phyloP scores from a whole-genome alignment of 352 stramenopile species.

The Globisporangium carolinianum region DNA sequence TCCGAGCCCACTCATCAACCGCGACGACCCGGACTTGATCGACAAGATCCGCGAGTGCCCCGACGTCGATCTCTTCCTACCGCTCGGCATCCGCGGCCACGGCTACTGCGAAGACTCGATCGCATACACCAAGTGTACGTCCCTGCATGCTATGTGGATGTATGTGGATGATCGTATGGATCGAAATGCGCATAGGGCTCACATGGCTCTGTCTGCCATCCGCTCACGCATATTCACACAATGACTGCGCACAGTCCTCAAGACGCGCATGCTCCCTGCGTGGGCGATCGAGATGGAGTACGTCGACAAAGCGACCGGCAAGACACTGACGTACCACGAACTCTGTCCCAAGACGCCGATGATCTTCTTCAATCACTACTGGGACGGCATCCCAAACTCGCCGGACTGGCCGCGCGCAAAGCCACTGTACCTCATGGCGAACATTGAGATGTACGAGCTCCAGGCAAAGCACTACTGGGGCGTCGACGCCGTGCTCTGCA shows the following conservation, averaged over 20 bases:
- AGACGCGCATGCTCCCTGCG: conserved; percentile 30
- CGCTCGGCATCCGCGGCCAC: conserved; percentile 24
- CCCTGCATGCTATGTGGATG: conserved; percentile 41
- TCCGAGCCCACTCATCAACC: conserved; percentile 18
- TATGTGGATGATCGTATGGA: neutral
- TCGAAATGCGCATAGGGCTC: no score
- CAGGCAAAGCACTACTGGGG: conserved; percentile 25
- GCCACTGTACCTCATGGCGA: conserved; percentile 40
- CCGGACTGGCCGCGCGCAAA: conserved; percentile 29
- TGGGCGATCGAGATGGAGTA: conserved; percentile 39
- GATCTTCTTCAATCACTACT: conserved; percentile 59
- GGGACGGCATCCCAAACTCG: conserved; percentile 20
- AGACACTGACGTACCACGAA: conserved; percentile 38
- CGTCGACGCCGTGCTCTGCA: conserved; percentile 38
- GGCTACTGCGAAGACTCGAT: conserved; percentile 62
- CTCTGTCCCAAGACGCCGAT: conserved; percentile 39
- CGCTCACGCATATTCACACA: no score
- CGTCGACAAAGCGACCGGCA: conserved; percentile 18
- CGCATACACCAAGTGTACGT: conserved; percentile 58
- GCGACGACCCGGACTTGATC: conserved; percentile 28
- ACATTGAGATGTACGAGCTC: conserved; percentile 58
- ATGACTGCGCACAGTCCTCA: conserved; percentile 17
- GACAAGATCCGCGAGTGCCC: conserved; percentile 45
- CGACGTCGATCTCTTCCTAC: conserved; percentile 62
- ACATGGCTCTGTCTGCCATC: no score